A percentile compares a stretch with the other conserved stretches of the same genome.
phyloP scores from a whole-genome alignment of 768 basidiomycete genomes.

The Boletus rex-veris region DNA sequence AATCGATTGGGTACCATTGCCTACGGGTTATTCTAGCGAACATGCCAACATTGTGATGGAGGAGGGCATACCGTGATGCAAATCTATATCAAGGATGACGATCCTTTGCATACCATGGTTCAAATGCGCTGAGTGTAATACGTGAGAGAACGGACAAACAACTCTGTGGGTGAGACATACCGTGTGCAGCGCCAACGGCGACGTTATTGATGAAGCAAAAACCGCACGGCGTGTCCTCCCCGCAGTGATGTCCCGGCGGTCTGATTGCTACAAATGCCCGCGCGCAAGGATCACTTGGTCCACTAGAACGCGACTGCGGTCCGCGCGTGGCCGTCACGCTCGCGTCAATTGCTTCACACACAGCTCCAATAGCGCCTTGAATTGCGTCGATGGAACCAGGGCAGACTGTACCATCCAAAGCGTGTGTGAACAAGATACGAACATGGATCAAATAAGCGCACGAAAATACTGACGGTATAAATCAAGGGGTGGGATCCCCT shows the following conservation, averaged over 20 bases:
- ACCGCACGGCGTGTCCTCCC: conserved; percentile 83
- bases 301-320: conserved; percentile 7
- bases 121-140: conserved; percentile 64
- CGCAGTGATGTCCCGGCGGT: conserved; percentile 94
- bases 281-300: conserved; percentile 21
- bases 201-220: conserved; percentile 98
- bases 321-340: conserved; percentile 39
- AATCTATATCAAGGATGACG: conserved; percentile 83
- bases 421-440: neutral
- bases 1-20: conserved; percentile 93
- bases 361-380: conserved; percentile 75
- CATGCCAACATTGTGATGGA: neutral
- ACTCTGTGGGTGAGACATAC: conserved; percentile 37
- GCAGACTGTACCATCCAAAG: conserved; percentile 51
- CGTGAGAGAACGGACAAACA: neutral
- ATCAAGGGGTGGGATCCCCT: conserved; percentile 69
- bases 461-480: conserved; percentile 60
- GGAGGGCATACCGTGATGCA: conserved; percentile 25
- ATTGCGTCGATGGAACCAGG: conserved; percentile 73
- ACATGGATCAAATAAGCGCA: neutral
- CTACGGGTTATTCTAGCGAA: conserved; percentile 36
- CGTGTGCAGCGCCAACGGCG: conserved; percentile 85
- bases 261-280: conserved; percentile 79
- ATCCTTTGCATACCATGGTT: conserved; percentile 73
- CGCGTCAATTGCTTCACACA: conserved; percentile 84